Evolutionary conservation across 345 rosid species (phyloP).

Genomic region (Brassica cretica): DNA sequence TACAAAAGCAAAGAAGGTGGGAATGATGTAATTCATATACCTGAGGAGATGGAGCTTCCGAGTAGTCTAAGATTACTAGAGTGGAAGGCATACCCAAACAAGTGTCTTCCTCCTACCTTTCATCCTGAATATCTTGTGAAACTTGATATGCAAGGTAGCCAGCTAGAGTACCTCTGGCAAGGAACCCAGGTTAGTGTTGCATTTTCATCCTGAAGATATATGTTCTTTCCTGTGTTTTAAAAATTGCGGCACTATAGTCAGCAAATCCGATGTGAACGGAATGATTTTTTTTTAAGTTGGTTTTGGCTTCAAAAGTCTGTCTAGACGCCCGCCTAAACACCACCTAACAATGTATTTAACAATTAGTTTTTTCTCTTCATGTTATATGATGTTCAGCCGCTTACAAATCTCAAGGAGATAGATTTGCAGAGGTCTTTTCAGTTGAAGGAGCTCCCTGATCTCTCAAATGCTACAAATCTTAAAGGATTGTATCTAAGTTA

Average conservation of each 20-base stretch:
- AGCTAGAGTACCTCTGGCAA: constrained; percentile 33
- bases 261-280: no score
- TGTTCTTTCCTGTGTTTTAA: background rate
- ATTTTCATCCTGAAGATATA: background rate
- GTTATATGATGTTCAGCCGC: constrained; percentile 20
- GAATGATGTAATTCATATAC: background rate
- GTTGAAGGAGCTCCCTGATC: constrained; percentile 31
- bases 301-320: no score
- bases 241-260: background rate
- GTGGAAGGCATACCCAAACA: constrained; percentile 32
- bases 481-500: background rate
- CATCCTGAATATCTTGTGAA: constrained; percentile 19
- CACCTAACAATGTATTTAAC: background rate
- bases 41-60: constrained; percentile 17
- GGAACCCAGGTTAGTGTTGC: constrained; percentile 7
- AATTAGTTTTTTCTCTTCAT: background rate
- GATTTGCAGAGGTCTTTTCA: background rate
- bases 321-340: no score
- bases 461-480: constrained; percentile 30
- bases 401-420: constrained; percentile 27
- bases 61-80: constrained; percentile 17
- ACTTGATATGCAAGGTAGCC: background rate
- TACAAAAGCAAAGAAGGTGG: background rate
- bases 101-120: constrained; percentile 29
- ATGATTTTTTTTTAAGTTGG: no score